These are phyloP conservation scores for Oryza brachyantha DNA, from an alignment of 176 grass and related monocot genomes.

Conservation along the genomic window DNA sequence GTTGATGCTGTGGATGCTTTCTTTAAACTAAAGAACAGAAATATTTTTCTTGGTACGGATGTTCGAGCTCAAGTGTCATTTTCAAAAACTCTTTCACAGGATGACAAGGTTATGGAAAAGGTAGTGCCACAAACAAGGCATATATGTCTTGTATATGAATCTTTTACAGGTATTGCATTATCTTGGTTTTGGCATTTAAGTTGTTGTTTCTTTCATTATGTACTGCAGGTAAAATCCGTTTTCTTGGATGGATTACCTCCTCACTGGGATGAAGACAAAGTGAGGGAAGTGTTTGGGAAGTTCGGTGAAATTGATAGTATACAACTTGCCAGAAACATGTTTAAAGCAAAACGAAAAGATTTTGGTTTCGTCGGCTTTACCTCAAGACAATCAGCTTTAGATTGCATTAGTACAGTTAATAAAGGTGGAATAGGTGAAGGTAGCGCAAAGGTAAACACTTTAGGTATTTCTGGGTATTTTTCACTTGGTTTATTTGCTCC, in stretches of 20 bases:
- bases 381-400: constrained; percentile 55
- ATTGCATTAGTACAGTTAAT: constrained; percentile 56
- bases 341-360: constrained; percentile 55
- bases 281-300: constrained; percentile 47
- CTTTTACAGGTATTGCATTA: constrained; percentile 8
- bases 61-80: constrained; percentile 68
- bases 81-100: constrained; percentile 62
- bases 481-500: constrained; percentile 22
- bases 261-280: constrained; percentile 62
- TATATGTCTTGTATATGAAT: constrained; percentile 10
- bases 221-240: constrained; percentile 61
- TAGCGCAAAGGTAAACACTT: constrained; percentile 44
- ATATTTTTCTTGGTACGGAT: constrained; percentile 74
- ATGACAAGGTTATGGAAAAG: constrained; percentile 64
- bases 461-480: background rate
- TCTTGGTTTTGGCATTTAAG: constrained; percentile 18
- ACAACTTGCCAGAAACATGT: constrained; percentile 68
- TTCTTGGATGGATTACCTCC: constrained; percentile 67
- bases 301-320: constrained; percentile 72
- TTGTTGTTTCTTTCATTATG: background rate
- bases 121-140: constrained; percentile 23
- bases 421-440: constrained; percentile 53
- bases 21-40: constrained; percentile 57
- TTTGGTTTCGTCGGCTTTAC: constrained; percentile 66
- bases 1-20: constrained; percentile 64